phyloP scores from a whole-genome alignment of 371 early-diverging fungal genomes.

The Mucor velutinosus region DNA sequence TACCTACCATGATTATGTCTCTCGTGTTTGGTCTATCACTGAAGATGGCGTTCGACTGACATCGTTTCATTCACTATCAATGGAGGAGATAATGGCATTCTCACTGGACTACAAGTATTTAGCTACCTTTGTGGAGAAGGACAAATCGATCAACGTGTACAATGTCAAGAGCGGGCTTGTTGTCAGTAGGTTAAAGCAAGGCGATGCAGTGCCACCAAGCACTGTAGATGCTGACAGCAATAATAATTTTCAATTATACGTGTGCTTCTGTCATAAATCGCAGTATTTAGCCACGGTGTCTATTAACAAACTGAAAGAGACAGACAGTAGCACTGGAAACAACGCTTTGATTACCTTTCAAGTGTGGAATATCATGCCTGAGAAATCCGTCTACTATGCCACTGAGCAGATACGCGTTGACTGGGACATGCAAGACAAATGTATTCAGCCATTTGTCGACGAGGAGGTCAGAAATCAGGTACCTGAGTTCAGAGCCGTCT shows the following conservation, averaged over 20 bases:
- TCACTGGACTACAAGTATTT: conserved; percentile 11
- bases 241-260: not conserved
- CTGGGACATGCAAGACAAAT: not conserved
- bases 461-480: not conserved
- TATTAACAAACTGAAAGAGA: not conserved
- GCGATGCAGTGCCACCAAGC: too few relatives aligned
- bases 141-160: not conserved
- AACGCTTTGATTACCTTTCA: not conserved
- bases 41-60: conserved; percentile 11
- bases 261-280: conserved; percentile 3
- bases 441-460: not conserved
- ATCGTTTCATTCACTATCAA: not conserved
- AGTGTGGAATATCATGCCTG: conserved; percentile 4
- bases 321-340: not conserved
- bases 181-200: not conserved
- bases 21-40: conserved; percentile 9
- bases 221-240: not conserved
- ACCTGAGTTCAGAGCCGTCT: not conserved
- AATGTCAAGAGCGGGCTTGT: conserved; percentile 5
- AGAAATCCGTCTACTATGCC: not conserved
- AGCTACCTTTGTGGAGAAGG: not conserved
- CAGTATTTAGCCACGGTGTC: not conserved
- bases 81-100: conserved; percentile 10
- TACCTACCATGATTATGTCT: not conserved
- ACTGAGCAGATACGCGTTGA: not conserved